Evolutionary conservation across 2,329 filamentous ascomycete genomes (phyloP).

Genomic region (Claviceps cyperi): DNA sequence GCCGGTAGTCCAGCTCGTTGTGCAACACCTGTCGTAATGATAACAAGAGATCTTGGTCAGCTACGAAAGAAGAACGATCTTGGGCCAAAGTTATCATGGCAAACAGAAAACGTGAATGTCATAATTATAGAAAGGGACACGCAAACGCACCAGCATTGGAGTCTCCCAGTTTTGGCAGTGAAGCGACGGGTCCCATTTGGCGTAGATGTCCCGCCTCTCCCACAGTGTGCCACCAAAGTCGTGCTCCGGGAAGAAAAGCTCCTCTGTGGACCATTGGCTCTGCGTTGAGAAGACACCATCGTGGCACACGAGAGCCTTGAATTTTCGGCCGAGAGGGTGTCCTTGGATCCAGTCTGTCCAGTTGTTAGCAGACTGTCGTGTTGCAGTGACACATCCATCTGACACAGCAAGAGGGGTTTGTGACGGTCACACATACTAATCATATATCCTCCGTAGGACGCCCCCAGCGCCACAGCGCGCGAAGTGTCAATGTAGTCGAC

Average conservation of each 20-base stretch:
- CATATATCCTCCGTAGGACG: slow-evolving; percentile 64
- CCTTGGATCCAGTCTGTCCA: slow-evolving; percentile 75
- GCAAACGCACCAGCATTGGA: slow-evolving; percentile 55
- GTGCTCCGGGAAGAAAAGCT: slow-evolving; percentile 57
- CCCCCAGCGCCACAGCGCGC: slow-evolving; percentile 59
- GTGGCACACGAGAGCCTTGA: slow-evolving; percentile 79
- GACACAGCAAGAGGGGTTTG: not conserved
- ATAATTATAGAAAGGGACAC: not conserved
- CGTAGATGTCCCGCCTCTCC: slow-evolving; percentile 49
- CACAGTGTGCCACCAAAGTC: slow-evolving; percentile 50
- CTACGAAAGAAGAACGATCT: not conserved
- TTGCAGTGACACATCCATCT: too few species aligned
- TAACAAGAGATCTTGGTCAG: not conserved
- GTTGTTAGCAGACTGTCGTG: slow-evolving; percentile 10
- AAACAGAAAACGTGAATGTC: not conserved
- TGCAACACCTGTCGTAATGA: slow-evolving; percentile 48
- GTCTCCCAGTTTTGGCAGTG: slow-evolving; percentile 62
- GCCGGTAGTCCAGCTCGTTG: slow-evolving; percentile 75
- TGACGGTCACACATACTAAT: slow-evolving; percentile 34
- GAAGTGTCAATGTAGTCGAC: slow-evolving; percentile 54
- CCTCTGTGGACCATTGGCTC: slow-evolving; percentile 49
- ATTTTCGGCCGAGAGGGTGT: slow-evolving; percentile 64
- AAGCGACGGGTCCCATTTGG: slow-evolving; percentile 54
- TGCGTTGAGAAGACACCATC: slow-evolving; percentile 70
- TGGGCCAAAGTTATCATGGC: too few species aligned